Percentiles rank a stretch among this genome's conserved stretches.
Evolutionary conservation across 2,329 filamentous ascomycete genomes (phyloP).

Genomic region (Orbilia blumenaviensis): DNA sequence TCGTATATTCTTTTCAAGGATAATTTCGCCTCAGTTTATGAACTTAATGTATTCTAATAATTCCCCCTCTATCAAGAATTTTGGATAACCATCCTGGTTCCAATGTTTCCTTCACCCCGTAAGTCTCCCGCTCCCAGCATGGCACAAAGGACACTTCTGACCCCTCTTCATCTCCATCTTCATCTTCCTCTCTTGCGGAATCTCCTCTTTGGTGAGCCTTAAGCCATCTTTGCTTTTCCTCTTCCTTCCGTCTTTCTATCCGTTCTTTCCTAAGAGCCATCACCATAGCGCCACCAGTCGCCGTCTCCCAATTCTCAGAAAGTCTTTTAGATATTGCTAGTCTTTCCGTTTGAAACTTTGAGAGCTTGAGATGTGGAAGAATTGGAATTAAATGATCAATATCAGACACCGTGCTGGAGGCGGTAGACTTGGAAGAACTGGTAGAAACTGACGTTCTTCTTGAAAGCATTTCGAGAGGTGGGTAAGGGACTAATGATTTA

Average conservation of each 20-base stretch:
- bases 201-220: not conserved
- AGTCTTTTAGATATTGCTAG: not conserved
- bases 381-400: not conserved
- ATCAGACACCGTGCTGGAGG: not conserved
- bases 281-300: not conserved
- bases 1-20: too few species aligned
- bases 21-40: too few species aligned
- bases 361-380: not conserved
- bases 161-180: not conserved
- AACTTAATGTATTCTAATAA: not conserved
- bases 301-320: conserved; percentile 7
- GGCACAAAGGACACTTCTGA: not conserved
- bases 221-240: conserved; percentile 13
- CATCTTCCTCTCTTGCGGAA: not conserved
- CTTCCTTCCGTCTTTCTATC: not conserved
- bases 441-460: not conserved
- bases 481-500: too few species aligned
- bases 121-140: conserved; percentile 2
- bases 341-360: not conserved
- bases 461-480: not conserved
- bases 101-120: not conserved
- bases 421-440: not conserved
- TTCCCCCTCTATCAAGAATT: conserved; percentile 6
- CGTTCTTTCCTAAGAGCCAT: conserved; percentile 16
- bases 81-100: conserved; percentile 14